These are phyloP conservation scores for Hyphodiscus hymeniophilus DNA, from an alignment of 495 filamentous ascomycete species.

Conservation along the genomic window DNA sequence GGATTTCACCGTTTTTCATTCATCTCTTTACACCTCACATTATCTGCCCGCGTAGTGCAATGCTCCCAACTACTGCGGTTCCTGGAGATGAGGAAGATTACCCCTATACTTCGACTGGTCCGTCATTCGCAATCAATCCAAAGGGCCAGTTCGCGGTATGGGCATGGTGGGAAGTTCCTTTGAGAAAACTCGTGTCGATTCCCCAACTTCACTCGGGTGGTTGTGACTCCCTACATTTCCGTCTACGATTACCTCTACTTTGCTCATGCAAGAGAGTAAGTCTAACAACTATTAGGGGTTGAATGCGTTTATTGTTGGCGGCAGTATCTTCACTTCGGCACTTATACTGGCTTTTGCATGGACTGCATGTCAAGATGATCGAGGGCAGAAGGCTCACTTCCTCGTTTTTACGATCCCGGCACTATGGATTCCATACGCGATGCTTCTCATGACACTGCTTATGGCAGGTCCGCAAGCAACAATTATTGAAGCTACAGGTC, in stretches of 20 bases:
- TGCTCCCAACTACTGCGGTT: conserved; percentile 78
- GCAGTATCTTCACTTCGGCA: conserved; percentile 49
- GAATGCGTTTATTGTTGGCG: conserved; percentile 41
- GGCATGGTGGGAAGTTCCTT: conserved; percentile 82
- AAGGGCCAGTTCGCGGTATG: conserved; percentile 63
- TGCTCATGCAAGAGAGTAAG: conserved; percentile 2
- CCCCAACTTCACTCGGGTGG: conserved; percentile 57
- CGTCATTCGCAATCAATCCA: conserved; percentile 73
- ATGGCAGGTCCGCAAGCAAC: conserved; percentile 37
- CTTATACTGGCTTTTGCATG: conserved; percentile 73
- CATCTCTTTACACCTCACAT: conserved; percentile 55
- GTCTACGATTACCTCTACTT: conserved; percentile 10
- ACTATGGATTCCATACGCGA: conserved; percentile 65
- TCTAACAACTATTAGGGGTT: conserved; percentile 30
- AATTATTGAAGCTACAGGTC: conserved; percentile 52
- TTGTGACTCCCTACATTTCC: conserved; percentile 85
- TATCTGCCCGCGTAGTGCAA: conserved; percentile 91
- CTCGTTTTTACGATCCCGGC: conserved; percentile 72
- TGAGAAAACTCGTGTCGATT: conserved; percentile 71
- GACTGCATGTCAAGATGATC: conserved; percentile 75
- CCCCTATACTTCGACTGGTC: conserved; percentile 67
- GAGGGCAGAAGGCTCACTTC: conserved; percentile 58
- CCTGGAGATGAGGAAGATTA: conserved; percentile 97
- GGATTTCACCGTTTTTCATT: conserved; percentile 14
- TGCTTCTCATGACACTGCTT: conserved; percentile 63